Evolutionary conservation across 768 basidiomycete genomes (phyloP).

Genomic region (Collybiopsis luxurians): DNA sequence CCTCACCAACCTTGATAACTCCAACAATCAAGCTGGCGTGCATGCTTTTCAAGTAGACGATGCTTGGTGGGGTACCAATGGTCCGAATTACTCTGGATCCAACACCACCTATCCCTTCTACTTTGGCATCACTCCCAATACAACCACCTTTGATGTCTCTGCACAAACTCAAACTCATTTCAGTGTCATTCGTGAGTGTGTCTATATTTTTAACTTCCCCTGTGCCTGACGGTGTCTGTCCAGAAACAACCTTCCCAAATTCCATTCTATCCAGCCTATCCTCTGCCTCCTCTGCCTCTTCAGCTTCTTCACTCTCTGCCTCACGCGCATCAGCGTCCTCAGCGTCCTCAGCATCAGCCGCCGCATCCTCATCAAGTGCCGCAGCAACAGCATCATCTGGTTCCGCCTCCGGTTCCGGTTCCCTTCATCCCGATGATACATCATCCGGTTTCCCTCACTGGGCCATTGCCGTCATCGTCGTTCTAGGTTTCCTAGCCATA

Average conservation of each 20-base stretch:
- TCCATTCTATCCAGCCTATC: conserved; percentile 58
- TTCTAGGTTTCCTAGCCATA: conserved; percentile 83
- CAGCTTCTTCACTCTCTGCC: conserved; percentile 43
- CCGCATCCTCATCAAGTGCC: conserved; percentile 24
- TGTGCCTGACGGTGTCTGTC: conserved; percentile 11
- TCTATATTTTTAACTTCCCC: neutral
- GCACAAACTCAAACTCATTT: conserved; percentile 71
- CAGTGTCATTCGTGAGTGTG: conserved; percentile 71
- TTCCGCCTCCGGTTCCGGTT: conserved; percentile 22
- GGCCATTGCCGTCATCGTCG: conserved; percentile 89
- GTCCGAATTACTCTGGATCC: conserved; percentile 43
- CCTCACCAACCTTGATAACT: conserved; percentile 39
- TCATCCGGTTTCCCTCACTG: conserved; percentile 65
- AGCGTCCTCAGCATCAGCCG: conserved; percentile 43
- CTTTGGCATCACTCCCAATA: conserved; percentile 71
- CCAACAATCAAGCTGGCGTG: conserved; percentile 53
- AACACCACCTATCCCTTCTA: conserved; percentile 69
- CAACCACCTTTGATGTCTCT: conserved; percentile 53
- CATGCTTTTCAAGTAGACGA: conserved; percentile 64
- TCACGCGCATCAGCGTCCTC: conserved; percentile 28
- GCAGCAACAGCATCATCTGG: conserved; percentile 14
- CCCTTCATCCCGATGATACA: too few relatives aligned
- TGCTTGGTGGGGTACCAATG: conserved; percentile 65
- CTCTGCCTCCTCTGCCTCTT: conserved; percentile 28
- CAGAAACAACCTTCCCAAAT: conserved; percentile 78